Percentiles rank a stretch among this genome's conserved stretches.
These are phyloP conservation scores for Candida dajiaensis DNA, from an alignment of 805 yeast species.

Conservation along the genomic window DNA sequence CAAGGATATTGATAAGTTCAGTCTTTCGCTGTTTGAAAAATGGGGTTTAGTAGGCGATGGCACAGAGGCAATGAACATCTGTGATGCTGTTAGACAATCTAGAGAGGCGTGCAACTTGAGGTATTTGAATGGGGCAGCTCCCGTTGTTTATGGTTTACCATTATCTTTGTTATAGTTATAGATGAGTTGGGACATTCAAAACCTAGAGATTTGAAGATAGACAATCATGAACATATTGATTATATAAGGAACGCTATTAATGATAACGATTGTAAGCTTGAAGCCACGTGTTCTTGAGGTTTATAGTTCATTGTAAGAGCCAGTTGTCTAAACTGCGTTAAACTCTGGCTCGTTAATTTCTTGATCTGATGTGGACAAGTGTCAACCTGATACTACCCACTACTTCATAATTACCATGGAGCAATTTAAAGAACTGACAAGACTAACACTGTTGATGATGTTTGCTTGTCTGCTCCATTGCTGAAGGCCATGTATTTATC, in stretches of 20 bases:
- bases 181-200: not conserved
- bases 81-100: slow-evolving; percentile 54
- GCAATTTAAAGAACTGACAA: not conserved
- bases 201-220: not conserved
- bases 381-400: no score
- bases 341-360: no score
- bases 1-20: slow-evolving; percentile 84
- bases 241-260: not conserved
- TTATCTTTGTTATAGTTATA: slow-evolving; percentile 20
- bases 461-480: not conserved
- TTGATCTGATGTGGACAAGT: no score
- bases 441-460: not conserved
- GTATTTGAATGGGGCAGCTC: slow-evolving; percentile 88
- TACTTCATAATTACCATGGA: not conserved
- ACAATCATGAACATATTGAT: not conserved
- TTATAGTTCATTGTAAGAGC: no score
- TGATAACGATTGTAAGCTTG: not conserved
- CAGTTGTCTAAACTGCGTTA: no score
- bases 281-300: no score
- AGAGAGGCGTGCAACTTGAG: slow-evolving; percentile 63
- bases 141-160: slow-evolving; percentile 87
- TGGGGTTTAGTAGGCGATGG: slow-evolving; percentile 51
- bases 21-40: slow-evolving; percentile 48
- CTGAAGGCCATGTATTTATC: not conserved
- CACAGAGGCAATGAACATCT: slow-evolving; percentile 28